Conservation (phyloP, 2,329 filamentous ascomycete species). For the Xylogone sp. region DNA sequence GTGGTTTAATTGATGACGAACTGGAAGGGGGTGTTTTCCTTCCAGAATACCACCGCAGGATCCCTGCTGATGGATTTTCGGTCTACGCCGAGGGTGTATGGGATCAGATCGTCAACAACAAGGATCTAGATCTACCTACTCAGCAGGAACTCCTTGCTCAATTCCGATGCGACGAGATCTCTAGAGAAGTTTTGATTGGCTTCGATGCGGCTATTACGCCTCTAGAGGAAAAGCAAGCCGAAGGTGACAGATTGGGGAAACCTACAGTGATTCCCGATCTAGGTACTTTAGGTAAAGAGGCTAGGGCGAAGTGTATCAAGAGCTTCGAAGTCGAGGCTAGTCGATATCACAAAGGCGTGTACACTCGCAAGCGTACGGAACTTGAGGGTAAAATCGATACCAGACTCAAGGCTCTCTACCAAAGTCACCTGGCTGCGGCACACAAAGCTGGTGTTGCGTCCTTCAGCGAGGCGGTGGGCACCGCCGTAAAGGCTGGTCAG, state of each 20-base stretch:
- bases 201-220: slow-evolving; percentile 83
- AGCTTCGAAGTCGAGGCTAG: slow-evolving; percentile 90
- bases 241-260: slow-evolving; percentile 68
- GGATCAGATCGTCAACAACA: slow-evolving; percentile 99
- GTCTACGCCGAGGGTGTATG: slow-evolving; percentile 91
- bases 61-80: slow-evolving; percentile 95
- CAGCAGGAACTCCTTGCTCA: slow-evolving; percentile 96
- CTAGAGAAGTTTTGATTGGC: slow-evolving; percentile 76
- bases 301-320: slow-evolving; percentile 70
- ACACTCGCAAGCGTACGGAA: slow-evolving; percentile 78
- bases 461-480: slow-evolving; percentile 85
- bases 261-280: slow-evolving; percentile 70
- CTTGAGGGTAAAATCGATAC: slow-evolving; percentile 82
- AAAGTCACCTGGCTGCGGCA: slow-evolving; percentile 80
- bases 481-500: slow-evolving; percentile 84
- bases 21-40: slow-evolving; percentile 79
- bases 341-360: slow-evolving; percentile 95
- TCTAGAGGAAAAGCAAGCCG: slow-evolving; percentile 80
- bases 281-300: slow-evolving; percentile 66
- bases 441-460: slow-evolving; percentile 82
- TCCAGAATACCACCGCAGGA: slow-evolving; percentile 90
- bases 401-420: slow-evolving; percentile 83
- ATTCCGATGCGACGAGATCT: slow-evolving; percentile 96
- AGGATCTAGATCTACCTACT: slow-evolving; percentile 92
- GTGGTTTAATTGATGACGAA: slow-evolving; percentile 64